A percentile compares a stretch with the other conserved stretches of the same genome.
These are phyloP conservation scores for Neurospora sp. DNA, from an alignment of 495 filamentous ascomycete species.

Conservation along the genomic window DNA sequence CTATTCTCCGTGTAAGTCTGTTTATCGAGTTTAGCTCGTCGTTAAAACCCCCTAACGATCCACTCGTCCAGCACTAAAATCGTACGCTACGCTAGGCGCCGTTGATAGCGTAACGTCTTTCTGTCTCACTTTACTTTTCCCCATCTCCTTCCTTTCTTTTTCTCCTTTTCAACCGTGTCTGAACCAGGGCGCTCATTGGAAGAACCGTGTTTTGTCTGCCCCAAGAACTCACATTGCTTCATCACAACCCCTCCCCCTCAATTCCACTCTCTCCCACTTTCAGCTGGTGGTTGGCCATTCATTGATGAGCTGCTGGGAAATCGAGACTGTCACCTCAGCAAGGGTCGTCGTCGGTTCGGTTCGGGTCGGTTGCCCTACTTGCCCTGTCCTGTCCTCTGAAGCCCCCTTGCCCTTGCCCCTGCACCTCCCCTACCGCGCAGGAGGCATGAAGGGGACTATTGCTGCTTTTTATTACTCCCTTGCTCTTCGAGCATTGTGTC, in stretches of 20 bases:
- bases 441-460: not conserved
- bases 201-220: not conserved
- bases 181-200: not conserved
- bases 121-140: not conserved
- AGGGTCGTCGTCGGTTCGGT: not conserved
- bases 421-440: not conserved
- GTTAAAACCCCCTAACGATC: not conserved
- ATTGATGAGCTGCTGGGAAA: not conserved
- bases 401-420: not conserved
- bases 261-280: not conserved
- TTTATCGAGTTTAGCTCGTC: not conserved
- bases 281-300: not conserved
- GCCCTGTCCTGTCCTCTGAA: not conserved
- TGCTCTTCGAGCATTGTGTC: not conserved
- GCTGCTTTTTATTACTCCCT: not conserved
- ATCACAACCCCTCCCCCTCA: not conserved
- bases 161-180: not conserved
- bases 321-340: not conserved
- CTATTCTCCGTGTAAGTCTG: not conserved
- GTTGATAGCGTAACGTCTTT: not conserved
- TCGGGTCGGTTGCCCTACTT: not conserved
- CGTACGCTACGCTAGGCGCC: not conserved
- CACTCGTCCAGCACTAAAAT: not conserved
- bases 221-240: not conserved
- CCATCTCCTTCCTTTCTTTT: not conserved